Evolutionary conservation across 148 eudicot genomes (phyloP).

Genomic region (Tetragonia tetragonoides): DNA sequence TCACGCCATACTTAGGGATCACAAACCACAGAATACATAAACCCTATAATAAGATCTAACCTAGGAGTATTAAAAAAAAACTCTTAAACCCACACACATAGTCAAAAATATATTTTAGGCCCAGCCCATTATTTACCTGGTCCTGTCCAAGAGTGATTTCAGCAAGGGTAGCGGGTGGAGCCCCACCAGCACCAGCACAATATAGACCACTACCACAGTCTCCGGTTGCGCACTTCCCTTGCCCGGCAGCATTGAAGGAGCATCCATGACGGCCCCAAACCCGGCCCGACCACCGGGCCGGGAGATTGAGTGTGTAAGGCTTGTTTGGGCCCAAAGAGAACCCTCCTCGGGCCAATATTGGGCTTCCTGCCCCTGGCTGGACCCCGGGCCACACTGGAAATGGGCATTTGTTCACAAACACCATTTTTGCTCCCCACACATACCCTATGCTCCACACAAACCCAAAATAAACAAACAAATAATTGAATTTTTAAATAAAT

Average conservation of each 20-base stretch:
- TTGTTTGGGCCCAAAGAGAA: conserved; percentile 60
- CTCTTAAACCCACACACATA: not conserved
- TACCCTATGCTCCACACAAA: conserved; percentile 17
- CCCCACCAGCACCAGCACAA: conserved; percentile 86
- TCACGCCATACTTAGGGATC: not conserved
- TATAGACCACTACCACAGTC: conserved; percentile 82
- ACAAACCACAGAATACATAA: not conserved
- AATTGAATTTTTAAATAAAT: not conserved
- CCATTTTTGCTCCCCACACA: conserved; percentile 64
- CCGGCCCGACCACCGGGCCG: conserved; percentile 83
- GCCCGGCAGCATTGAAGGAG: conserved; percentile 60
- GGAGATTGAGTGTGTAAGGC: conserved; percentile 49
- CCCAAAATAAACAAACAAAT: not conserved
- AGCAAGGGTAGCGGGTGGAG: conserved; percentile 88
- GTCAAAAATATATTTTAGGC: not conserved
- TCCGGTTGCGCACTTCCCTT: conserved; percentile 81
- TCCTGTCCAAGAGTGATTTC: conserved; percentile 77
- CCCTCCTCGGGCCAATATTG: conserved; percentile 79
- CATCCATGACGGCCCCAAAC: conserved; percentile 95
- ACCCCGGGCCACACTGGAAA: conserved; percentile 93
- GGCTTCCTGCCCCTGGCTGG: conserved; percentile 73
- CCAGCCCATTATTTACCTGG: conserved; percentile 29
- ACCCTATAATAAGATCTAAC: not conserved
- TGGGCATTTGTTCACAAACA: conserved; percentile 65
- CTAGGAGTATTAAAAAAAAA: not conserved